Conservation (phyloP, 176 grass and related monocot genomes). For the Chrysopogon serrulatus region DNA sequence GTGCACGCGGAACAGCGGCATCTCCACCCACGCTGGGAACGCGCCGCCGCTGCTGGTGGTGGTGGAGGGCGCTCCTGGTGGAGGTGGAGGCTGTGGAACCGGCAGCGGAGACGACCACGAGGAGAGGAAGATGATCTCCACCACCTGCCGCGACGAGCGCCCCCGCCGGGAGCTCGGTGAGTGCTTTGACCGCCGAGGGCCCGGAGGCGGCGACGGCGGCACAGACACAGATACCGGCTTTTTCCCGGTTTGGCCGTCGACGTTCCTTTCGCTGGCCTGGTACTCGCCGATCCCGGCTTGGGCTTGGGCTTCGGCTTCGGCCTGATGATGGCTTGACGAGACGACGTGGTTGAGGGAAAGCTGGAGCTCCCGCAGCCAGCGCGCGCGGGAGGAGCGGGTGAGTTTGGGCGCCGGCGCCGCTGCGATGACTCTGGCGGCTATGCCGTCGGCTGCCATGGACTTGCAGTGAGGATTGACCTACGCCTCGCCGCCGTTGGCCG, state of each 20-base stretch:
- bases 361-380: conserved; percentile 57
- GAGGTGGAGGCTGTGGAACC: neutral
- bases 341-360: conserved; percentile 9
- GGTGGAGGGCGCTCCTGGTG: neutral
- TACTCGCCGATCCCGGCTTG: conserved; percentile 10
- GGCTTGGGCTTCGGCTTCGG: conserved; percentile 2
- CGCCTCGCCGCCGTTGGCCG: conserved; percentile 39
- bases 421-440: conserved; percentile 32
- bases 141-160: conserved; percentile 77
- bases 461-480: conserved; percentile 90
- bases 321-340: conserved; percentile 21
- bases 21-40: conserved; percentile 75
- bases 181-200: conserved; percentile 48
- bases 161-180: conserved; percentile 62
- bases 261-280: conserved; percentile 8
- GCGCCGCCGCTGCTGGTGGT: neutral
- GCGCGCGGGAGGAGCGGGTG: conserved; percentile 38
- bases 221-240: conserved; percentile 7
- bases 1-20: conserved; percentile 90
- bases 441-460: conserved; percentile 65
- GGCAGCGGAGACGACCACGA: conserved; percentile 36
- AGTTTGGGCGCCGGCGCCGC: conserved; percentile 19
- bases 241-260: conserved; percentile 18
- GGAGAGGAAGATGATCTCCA: conserved; percentile 88
- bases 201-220: conserved; percentile 29